Evolutionary conservation across 768 basidiomycete species (phyloP), one percentile per base, ranked within the genome.

Genomic region (Suillus weaverae): DNA sequence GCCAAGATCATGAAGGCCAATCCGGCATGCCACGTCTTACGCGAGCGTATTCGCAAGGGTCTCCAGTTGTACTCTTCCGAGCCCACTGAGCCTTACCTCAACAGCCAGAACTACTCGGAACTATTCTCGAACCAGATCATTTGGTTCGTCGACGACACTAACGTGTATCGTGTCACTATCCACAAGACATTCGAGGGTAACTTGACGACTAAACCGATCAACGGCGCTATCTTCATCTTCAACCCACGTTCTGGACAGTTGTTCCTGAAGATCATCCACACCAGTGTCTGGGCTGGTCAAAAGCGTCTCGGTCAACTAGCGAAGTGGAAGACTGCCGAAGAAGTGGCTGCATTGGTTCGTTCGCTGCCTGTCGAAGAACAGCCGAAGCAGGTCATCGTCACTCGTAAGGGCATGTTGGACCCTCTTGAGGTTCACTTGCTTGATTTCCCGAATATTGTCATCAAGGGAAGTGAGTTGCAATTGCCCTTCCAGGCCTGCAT

Each of bases 101-200:
- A 97, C 84, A 98, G 96, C 72, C 96, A 97, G 81, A 95, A 95
- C 76, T 95, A 96, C 76, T 96, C 95, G 3, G 95, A 97, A 77
- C 78, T 97, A 59, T 97, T 97, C 83, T 95, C 94, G 3, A 99
- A 99, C 78, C 97, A 99, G 77, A 98, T 99, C 75, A 97, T 97
- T 64, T 98, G 94, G 97, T 99, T 99, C 73, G 96, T 99, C 68
- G 97, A 99, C 71, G 97, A 99, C 75, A 99, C 97, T 48, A 99
- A 99, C 71, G 97, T 99, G n/a, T 99, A 99, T 78, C 95, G 97
- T 64, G 95, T 97, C 60, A 97, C 95, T 18, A 97, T 97, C 74
- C 97, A 99, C 83, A 98, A 98, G 85, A 99, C 97, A 8, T 99
- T 99, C 78, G 97, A 99, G 80, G 97, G 97, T 74, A 99, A 99